Evolutionary conservation across 495 filamentous ascomycete genomes (phyloP), one percentile per base, ranked within the genome.

Genomic region (Daldinia concentrica): DNA sequence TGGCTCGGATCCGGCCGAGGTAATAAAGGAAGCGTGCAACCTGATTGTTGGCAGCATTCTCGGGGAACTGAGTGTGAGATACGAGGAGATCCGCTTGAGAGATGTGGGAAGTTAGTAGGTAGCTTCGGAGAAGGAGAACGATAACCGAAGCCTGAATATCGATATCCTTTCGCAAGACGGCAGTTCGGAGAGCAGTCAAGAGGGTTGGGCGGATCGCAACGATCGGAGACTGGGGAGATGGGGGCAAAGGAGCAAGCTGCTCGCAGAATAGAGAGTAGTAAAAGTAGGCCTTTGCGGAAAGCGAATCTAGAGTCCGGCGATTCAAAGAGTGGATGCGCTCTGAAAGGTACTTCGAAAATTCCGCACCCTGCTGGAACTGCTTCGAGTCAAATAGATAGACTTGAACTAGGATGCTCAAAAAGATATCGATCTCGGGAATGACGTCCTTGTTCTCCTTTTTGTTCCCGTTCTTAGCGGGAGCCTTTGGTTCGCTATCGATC

Each of bases 11-110:
- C 68, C 94, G 93, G 58, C 95, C 95, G 27, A 98, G 87, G 78
- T 98, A 98, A 83, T 94, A 99, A 55, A 98, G 83, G 82, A 96
- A 98, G 58, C 95, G 88, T 24, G 95, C 95, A 75, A 99, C 95
- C 82, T 98, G 95, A 76, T 97, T 99, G 80, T 97, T 98, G 57
- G 93, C 93, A 4, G 95, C 95, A 73, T 92, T 92, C 41, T 92
- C 84, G 30, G 95, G 96, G 80, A 99, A 98, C 74, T 93, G 89
- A 55, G 95, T 97, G 81, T 98, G 96, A 32, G 92, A 92, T 67
- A 99, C 93, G 61, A 99, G 85, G 39, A 98, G 89, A 80, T 99
- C 96, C 67, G 96, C 95, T 84, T 98, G 95, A 22, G 93, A 90
- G 80, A 98, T 97, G 79, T 98, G 94, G 51, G 96, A 97, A 12